Evolutionary conservation across 352 stramenopile species (phyloP), one percentile per base, ranked within the genome.

Genomic region (Globisporangium solare): DNA sequence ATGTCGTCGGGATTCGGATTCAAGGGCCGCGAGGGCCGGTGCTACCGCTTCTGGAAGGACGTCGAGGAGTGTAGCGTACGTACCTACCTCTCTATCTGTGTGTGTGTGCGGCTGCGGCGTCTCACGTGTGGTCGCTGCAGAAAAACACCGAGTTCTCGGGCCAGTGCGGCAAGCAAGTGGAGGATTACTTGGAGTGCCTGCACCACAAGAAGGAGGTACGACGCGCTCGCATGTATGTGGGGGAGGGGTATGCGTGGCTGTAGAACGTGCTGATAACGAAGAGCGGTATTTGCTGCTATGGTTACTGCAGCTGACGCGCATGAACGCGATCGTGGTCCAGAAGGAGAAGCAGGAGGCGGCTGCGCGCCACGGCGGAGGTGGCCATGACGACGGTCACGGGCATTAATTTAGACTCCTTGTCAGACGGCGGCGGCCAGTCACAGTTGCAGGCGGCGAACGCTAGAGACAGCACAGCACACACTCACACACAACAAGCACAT

Each of bases 1-100:
- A 98, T 98, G 94, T 95, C 92, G 71, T 97, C 89, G 60, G 94
- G 92, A 70, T 97, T 96, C 63, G 89, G 94, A 75, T 91, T 98
- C 60, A 96, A 95, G 61, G 92, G 92, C 64, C 79, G 80, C 35
- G 79, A 96, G 49, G 88, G 92, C 61, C 80, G 94, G 46, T 98
- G 94, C 85, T 97, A 97, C 77, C 79, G 76, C 56, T 98, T 98
- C 73, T 98, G 87, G 79, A 94, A 96, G 68, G 81, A 96, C 50
- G 87, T 97, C 21, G 89, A 97, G 74, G 79, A 97, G 64, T 98
- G 92, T 76, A 89, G 93, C 72, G 94, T 98, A 85, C 76, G 94
- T n/a, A n/a, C n/a, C n/a, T n/a, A n/a, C n/a, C n/a, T n/a, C n/a
- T n/a, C n/a, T n/a, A n/a, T 96, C 41, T 35, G 11, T 46, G 42